phyloP scores from a whole-genome alignment of 2,329 filamentous ascomycete species.

The Microdochium nivale region DNA sequence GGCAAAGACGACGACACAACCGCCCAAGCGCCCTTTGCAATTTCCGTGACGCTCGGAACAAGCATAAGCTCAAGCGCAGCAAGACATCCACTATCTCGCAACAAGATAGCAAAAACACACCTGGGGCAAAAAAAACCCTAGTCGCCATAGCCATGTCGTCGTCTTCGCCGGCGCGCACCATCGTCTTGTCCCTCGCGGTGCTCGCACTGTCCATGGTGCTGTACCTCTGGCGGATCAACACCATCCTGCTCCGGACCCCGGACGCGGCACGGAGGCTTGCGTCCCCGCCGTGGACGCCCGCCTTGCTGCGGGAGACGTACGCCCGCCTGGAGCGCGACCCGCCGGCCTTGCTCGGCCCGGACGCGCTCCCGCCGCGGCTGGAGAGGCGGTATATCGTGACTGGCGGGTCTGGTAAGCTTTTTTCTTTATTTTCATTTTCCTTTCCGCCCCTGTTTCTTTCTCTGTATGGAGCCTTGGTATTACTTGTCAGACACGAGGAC shows the following conservation, averaged over 20 bases:
- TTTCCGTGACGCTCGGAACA: too few relatives aligned
- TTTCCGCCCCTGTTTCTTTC: too few relatives aligned
- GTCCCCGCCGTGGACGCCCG: conserved; percentile 25
- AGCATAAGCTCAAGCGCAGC: too few relatives aligned
- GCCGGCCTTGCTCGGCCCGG: conserved; percentile 22
- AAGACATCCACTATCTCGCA: too few relatives aligned
- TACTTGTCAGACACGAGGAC: too few relatives aligned
- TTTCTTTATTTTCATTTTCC: background rate
- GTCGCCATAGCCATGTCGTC: background rate
- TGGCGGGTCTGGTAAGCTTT: conserved; percentile 34
- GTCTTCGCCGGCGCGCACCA: background rate
- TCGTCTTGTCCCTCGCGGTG: background rate
- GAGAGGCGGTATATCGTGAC: conserved; percentile 35
- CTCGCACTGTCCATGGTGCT: conserved; percentile 12
- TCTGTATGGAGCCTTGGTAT: too few relatives aligned
- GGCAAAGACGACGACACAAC: too few relatives aligned
- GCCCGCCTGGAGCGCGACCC: conserved; percentile 24
- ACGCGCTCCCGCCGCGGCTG: conserved; percentile 27
- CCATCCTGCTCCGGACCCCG: conserved; percentile 24
- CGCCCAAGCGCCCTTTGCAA: too few relatives aligned
- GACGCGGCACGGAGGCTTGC: conserved; percentile 21
- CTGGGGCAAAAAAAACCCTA: too few relatives aligned
- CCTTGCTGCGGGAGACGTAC: conserved; percentile 25
- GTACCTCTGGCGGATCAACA: conserved; percentile 28
- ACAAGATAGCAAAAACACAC: too few relatives aligned